Percentiles rank a stretch among this genome's conserved stretches.
Evolutionary conservation across 148 eudicot genomes (phyloP).

Genomic region (Vaccinium corymbosum): DNA sequence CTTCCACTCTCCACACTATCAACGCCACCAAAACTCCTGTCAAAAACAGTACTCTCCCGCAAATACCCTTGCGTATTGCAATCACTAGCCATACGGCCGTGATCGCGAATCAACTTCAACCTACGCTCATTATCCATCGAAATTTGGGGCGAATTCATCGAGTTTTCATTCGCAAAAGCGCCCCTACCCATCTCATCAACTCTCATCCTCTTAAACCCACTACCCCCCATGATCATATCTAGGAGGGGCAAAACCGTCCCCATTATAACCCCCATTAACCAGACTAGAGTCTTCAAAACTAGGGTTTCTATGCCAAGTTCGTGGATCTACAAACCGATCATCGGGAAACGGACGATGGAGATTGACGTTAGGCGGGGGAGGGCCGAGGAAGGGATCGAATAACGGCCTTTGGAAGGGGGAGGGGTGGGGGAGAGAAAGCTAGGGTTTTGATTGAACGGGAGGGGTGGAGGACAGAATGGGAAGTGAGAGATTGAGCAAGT

Average conservation of each 20-base stretch:
- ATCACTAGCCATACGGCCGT: constrained; percentile 37
- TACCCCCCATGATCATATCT: constrained; percentile 29
- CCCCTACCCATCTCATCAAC: constrained; percentile 35
- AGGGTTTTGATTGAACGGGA: constrained; percentile 33
- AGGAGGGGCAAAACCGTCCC: constrained; percentile 11
- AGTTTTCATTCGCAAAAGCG: constrained; percentile 19
- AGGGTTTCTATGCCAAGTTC: constrained; percentile 35
- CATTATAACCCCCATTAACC: constrained; percentile 9
- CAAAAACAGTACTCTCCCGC: constrained; percentile 20
- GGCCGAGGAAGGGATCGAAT: constrained; percentile 19
- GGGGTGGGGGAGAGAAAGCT: constrained; percentile 19
- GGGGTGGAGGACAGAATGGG: constrained; percentile 60
- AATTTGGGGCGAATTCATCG: constrained; percentile 14
- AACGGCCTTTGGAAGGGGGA: constrained; percentile 19
- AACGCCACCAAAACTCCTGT: constrained; percentile 12
- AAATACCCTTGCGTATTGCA: constrained; percentile 17
- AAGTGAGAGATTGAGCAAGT: constrained; percentile 64
- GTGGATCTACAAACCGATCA: constrained; percentile 32
- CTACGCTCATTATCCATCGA: constrained; percentile 44
- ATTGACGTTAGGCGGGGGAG: constrained; percentile 9
- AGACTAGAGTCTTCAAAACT: constrained; percentile 18
- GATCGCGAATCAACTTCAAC: constrained; percentile 64
- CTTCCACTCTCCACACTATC: constrained; percentile 19
- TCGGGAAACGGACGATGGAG: constrained; percentile 26
- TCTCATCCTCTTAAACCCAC: constrained; percentile 60